Percentiles rank a stretch among this genome's conserved stretches.
phyloP scores from a whole-genome alignment of 345 rosid species.

The Isatis tinctoria region DNA sequence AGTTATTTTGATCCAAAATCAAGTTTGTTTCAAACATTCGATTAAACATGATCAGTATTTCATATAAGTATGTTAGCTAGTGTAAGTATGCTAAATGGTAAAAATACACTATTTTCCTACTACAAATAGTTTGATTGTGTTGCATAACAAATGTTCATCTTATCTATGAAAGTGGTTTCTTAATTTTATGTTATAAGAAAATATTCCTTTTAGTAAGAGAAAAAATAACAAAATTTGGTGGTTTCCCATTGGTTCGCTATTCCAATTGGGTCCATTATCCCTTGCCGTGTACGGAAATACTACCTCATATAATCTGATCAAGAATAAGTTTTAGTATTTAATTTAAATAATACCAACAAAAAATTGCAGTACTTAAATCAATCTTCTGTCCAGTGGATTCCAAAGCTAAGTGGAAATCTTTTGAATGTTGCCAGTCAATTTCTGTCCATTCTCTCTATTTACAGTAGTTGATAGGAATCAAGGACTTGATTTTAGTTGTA shows the following conservation, averaged over 20 bases:
- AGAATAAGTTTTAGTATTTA: neutral
- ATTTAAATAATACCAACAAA: neutral
- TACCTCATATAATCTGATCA: neutral
- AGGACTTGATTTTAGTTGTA: neutral
- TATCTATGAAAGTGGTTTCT: neutral
- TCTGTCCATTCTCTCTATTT: neutral
- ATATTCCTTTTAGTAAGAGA: neutral
- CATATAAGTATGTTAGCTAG: too few species aligned
- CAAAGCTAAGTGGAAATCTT: neutral
- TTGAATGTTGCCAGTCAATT: neutral
- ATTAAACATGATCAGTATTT: too few species aligned
- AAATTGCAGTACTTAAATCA: neutral
- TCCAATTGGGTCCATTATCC: slow-evolving; percentile 9
- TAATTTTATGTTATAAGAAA: neutral
- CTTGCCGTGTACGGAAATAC: slow-evolving; percentile 15
- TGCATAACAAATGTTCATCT: neutral
- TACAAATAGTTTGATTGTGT: too few species aligned
- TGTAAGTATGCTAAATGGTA: too few species aligned
- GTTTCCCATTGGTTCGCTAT: slow-evolving; percentile 6
- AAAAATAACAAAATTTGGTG: neutral
- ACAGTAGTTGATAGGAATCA: neutral
- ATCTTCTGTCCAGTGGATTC: neutral
- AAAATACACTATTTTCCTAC: too few species aligned
- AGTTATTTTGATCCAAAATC: too few species aligned
- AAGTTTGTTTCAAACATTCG: too few species aligned